phyloP scores from a whole-genome alignment of 1,284 basidiomycete genomes.

The Afroboletus lepidellus region DNA sequence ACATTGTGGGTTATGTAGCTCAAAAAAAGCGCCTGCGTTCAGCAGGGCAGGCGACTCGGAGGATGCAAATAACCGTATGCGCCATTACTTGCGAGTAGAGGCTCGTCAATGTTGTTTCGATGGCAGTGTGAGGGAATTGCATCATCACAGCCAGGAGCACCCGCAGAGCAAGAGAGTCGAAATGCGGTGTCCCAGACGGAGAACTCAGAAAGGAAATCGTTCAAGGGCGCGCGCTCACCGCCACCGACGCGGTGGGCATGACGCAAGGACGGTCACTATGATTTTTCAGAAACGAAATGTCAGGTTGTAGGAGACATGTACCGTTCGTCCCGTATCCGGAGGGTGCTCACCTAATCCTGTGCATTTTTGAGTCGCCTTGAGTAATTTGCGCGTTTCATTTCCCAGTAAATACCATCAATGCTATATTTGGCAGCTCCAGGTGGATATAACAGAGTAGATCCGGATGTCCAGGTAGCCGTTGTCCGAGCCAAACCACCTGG shows the following conservation, averaged over 20 bases:
- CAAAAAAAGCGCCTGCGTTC: slow-evolving; percentile 19
- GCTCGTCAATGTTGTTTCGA: slow-evolving; percentile 16
- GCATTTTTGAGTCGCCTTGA: neutral
- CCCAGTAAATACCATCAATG: neutral
- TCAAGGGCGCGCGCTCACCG: slow-evolving; percentile 28
- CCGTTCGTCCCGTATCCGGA: slow-evolving; percentile 26
- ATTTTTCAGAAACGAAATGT: slow-evolving; percentile 10
- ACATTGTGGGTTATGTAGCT: slow-evolving; percentile 38
- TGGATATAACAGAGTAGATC: slow-evolving; percentile 3
- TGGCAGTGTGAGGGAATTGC: slow-evolving; percentile 34
- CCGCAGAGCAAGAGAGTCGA: slow-evolving; percentile 28
- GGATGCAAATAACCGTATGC: slow-evolving; percentile 31
- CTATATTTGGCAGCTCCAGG: slow-evolving; percentile 5
- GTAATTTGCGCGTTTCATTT: neutral
- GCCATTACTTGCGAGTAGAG: slow-evolving; percentile 20
- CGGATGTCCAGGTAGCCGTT: slow-evolving; percentile 25
- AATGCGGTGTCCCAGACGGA: slow-evolving; percentile 28
- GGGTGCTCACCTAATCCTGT: slow-evolving; percentile 27
- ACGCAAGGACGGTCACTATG: slow-evolving; percentile 20
- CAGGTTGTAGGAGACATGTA: slow-evolving; percentile 7
- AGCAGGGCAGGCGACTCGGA: slow-evolving; percentile 30
- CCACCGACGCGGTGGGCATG: slow-evolving; percentile 30
- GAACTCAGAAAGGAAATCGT: slow-evolving; percentile 15
- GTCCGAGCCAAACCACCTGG: slow-evolving; percentile 14
- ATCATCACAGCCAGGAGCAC: slow-evolving; percentile 34